These are phyloP conservation scores for Boletus reticuloceps DNA, from an alignment of 768 basidiomycete species.

Conservation along the genomic window DNA sequence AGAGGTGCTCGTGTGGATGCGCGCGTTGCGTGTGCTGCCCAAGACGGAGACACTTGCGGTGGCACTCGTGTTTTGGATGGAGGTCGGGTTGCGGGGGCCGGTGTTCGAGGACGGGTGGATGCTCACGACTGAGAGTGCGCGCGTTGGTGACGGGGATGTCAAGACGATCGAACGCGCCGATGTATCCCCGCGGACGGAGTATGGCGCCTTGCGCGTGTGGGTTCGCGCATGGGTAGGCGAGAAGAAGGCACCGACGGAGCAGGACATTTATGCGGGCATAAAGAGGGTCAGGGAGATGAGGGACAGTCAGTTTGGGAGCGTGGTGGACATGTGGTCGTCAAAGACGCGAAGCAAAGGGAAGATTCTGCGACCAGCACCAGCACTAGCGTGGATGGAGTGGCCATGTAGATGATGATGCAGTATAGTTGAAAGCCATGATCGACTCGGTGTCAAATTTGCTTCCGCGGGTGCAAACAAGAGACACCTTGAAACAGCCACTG, in stretches of 20 bases:
- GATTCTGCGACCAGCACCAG: not conserved
- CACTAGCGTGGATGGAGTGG: not conserved
- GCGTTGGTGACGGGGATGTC: not conserved
- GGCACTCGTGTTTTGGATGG: constrained; percentile 68
- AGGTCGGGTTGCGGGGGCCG: constrained; percentile 62
- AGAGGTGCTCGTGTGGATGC: constrained; percentile 72
- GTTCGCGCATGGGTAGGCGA: constrained; percentile 57
- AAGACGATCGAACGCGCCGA: not conserved
- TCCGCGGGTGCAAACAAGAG: constrained; percentile 6
- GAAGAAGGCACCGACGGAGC: constrained; percentile 41
- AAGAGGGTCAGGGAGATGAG: constrained; percentile 28
- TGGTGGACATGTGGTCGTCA: constrained; percentile 4
- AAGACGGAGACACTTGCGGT: constrained; percentile 53
- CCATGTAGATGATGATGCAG: not conserved
- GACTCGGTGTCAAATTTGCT: not conserved
- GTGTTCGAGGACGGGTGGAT: constrained; percentile 46
- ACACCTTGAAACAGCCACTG: too few relatives aligned
- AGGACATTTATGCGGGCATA: constrained; percentile 33
- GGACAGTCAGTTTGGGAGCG: constrained; percentile 18
- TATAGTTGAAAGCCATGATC: not conserved
- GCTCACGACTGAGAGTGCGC: not conserved
- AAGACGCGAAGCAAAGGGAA: not conserved
- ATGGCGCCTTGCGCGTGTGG: constrained; percentile 40
- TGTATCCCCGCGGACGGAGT: constrained; percentile 19
- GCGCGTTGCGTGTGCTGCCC: constrained; percentile 50